Evolutionary conservation across 1,284 basidiomycete species (phyloP).

Genomic region (Sutorius eximius): DNA sequence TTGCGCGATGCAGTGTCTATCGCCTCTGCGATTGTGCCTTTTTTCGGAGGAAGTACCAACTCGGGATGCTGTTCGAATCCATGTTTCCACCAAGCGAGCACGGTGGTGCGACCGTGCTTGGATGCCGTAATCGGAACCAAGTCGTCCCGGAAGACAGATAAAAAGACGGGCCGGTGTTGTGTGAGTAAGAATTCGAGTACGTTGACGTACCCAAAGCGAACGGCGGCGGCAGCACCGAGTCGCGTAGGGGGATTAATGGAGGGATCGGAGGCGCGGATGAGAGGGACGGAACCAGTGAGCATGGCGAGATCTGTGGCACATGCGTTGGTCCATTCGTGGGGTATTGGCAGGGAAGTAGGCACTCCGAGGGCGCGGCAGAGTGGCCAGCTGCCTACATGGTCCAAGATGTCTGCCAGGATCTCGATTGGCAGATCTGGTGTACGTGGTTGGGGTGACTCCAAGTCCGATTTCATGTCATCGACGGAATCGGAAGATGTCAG

Average conservation of each 20-base stretch:
- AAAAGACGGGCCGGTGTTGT: slow-evolving; percentile 61
- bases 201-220: slow-evolving; percentile 74
- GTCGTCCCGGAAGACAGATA: slow-evolving; percentile 58
- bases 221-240: slow-evolving; percentile 60
- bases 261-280: slow-evolving; percentile 58
- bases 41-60: slow-evolving; percentile 51
- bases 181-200: slow-evolving; percentile 70
- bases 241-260: slow-evolving; percentile 58
- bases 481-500: slow-evolving; percentile 20
- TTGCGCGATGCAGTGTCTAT: slow-evolving; percentile 72
- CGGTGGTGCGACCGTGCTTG: slow-evolving; percentile 65
- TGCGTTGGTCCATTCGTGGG: slow-evolving; percentile 69
- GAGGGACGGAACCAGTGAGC: slow-evolving; percentile 58
- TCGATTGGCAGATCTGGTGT: slow-evolving; percentile 70
- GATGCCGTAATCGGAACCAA: slow-evolving; percentile 74
- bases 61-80: slow-evolving; percentile 58
- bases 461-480: slow-evolving; percentile 24
- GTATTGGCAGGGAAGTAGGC: slow-evolving; percentile 63
- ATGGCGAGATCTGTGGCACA: slow-evolving; percentile 67
- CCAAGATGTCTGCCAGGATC: slow-evolving; percentile 72
- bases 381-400: slow-evolving; percentile 78
- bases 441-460: slow-evolving; percentile 24
- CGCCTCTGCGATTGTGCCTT: slow-evolving; percentile 56
- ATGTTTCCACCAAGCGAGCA: slow-evolving; percentile 80
- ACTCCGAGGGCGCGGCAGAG: slow-evolving; percentile 72